A percentile compares a stretch with the other conserved stretches of the same genome.
Evolutionary conservation across 345 rosid species (phyloP).

Genomic region (Limnanthes douglasii): DNA sequence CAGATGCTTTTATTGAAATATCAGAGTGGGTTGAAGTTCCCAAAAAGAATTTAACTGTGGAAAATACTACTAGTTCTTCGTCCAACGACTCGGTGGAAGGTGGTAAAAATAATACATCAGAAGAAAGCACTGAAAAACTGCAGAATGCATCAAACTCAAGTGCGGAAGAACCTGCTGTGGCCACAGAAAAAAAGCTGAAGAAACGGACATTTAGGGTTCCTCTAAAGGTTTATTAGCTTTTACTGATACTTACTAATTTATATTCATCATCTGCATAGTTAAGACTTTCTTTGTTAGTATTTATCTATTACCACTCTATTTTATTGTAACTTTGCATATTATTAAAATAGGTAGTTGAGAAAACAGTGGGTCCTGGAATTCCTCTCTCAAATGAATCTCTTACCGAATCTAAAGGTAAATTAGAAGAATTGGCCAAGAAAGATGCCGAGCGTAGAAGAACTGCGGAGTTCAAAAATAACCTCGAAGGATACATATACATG

Average conservation of each 20-base stretch:
- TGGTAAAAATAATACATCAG: slow-evolving; percentile 26
- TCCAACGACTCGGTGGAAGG: slow-evolving; percentile 35
- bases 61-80: slow-evolving; percentile 41
- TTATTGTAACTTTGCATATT: neutral
- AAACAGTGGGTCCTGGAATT: slow-evolving; percentile 68
- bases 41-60: slow-evolving; percentile 50
- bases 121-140: slow-evolving; percentile 34
- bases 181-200: slow-evolving; percentile 67
- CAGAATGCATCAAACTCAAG: slow-evolving; percentile 20
- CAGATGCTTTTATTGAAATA: slow-evolving; percentile 87
- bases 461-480: slow-evolving; percentile 81
- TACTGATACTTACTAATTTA: neutral
- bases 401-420: slow-evolving; percentile 50
- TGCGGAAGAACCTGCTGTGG: slow-evolving; percentile 34
- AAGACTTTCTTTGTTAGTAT: neutral
- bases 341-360: slow-evolving; percentile 56
- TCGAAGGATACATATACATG: slow-evolving; percentile 89
- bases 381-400: slow-evolving; percentile 52
- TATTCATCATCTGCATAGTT: neutral
- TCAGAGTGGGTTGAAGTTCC: slow-evolving; percentile 98
- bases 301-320: neutral
- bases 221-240: slow-evolving; percentile 39
- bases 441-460: slow-evolving; percentile 89
- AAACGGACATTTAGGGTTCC: slow-evolving; percentile 72
- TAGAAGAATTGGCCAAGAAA: slow-evolving; percentile 73